Evolutionary conservation across 306 rosid species (phyloP), one percentile per base, ranked within the genome.

Genomic region (Medicago lupulina): DNA sequence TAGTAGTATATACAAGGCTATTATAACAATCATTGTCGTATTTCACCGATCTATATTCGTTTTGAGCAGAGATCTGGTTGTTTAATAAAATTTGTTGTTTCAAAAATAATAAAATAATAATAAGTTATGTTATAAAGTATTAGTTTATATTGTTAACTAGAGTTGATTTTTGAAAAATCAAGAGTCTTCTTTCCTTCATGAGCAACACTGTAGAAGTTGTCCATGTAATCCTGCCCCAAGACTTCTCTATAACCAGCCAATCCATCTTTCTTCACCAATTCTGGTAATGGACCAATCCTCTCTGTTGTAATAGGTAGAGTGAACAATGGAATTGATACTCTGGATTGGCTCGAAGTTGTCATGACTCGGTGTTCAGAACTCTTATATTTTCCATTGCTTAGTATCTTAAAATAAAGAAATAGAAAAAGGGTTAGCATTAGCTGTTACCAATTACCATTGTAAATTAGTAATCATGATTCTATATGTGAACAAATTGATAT

Each of bases 321-420:
- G 60, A 91, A 91, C 43, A 86, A 34, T 28, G 90, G 88, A 46
- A 84, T 40, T 16, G 90, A 87, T 43, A 91, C 97, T 80, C 97
- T 81, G 1, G 90, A 80, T 64, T 91, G 39, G 4, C 16, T 76
- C 78, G 79, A 85, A 6, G 84, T 81, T 4, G 90, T 84, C 34
- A 83, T 78, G 2, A 81, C 93, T 67, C 85, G 66, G 76, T 88
- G 93, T 67, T 89, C 92, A 11, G 90, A 86, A 63, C 92, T 91
- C 79, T 81, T 84, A 31, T 89, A 89, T 82, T 69, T 87, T 12
- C 93, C 93, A 78, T 89, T 89, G 72, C 90, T 91, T n/a, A 91
- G 21, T 77, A 86, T 83, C 90, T 85, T 85, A 16, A 1, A 17
- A 57, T 31, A 28, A 28, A 21, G 65, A 13, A 36, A 76, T 9